phyloP scores from a whole-genome alignment of 164 flowering plant genomes.

The Magnolia kwangsiensis region DNA sequence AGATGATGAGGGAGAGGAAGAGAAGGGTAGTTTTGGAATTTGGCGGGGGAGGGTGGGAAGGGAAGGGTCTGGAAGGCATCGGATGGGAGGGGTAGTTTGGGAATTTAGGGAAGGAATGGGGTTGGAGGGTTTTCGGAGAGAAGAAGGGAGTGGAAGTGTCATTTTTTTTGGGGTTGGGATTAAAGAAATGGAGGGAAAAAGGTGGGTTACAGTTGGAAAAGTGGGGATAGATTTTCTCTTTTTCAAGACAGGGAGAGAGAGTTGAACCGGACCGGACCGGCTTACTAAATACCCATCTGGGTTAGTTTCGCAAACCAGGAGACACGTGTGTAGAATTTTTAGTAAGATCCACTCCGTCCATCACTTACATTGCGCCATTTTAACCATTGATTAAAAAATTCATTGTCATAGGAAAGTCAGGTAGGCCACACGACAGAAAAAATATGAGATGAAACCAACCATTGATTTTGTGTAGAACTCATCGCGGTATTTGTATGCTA shows the following conservation, averaged over 20 bases:
- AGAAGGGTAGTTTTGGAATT: slow-evolving; percentile 35
- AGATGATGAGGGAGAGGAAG: slow-evolving; percentile 51
- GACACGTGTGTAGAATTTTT: too few species aligned
- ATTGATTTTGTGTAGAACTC: too few species aligned
- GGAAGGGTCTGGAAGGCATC: slow-evolving; percentile 71
- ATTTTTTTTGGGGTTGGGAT: background rate
- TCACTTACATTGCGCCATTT: too few species aligned
- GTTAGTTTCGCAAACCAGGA: too few species aligned
- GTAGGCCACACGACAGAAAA: too few species aligned
- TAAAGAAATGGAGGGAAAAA: background rate
- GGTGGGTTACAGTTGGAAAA: slow-evolving; percentile 1
- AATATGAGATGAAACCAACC: too few species aligned
- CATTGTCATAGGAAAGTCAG: too few species aligned
- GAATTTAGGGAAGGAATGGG: background rate
- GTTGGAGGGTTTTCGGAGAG: background rate
- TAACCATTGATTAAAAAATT: too few species aligned
- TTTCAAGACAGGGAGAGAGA: background rate
- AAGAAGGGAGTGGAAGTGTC: background rate
- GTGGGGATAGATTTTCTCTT: background rate
- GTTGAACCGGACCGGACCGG: background rate
- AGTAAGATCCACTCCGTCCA: too few species aligned
- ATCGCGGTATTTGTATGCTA: too few species aligned
- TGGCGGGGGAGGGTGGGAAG: slow-evolving; percentile 10
- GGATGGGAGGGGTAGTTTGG: background rate
- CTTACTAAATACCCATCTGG: background rate